Conservation (phyloP, 495 filamentous ascomycete species). For the Penicillium canariense region DNA sequence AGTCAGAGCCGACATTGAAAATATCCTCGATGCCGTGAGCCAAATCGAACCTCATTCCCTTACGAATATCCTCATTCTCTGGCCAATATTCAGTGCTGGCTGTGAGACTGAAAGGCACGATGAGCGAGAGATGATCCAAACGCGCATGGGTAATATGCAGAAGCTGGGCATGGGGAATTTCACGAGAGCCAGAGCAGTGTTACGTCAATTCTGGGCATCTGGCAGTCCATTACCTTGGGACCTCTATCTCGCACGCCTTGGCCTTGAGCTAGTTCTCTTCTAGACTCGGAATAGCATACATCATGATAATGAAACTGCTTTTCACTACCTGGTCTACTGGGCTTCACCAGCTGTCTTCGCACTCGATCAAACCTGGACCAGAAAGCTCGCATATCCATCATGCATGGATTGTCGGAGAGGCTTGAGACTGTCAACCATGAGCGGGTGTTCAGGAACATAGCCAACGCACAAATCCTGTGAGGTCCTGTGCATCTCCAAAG, state of each 20-base stretch:
- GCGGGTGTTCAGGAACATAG: slow-evolving; percentile 65
- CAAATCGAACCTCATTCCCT: slow-evolving; percentile 22
- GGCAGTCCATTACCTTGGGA: slow-evolving; percentile 27
- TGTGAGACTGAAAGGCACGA: slow-evolving; percentile 28
- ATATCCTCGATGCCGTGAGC: slow-evolving; percentile 22
- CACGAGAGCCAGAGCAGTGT: slow-evolving; percentile 26
- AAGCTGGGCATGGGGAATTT: slow-evolving; percentile 35
- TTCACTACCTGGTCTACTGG: not conserved
- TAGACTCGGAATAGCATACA: slow-evolving; percentile 4
- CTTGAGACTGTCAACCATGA: slow-evolving; percentile 63
- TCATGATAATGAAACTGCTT: not conserved
- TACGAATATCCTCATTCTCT: slow-evolving; percentile 34
- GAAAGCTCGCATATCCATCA: slow-evolving; percentile 47
- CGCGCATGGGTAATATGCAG: slow-evolving; percentile 33
- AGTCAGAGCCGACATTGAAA: slow-evolving; percentile 22
- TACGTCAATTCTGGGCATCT: slow-evolving; percentile 24
- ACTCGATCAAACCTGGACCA: not conserved
- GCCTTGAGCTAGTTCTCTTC: slow-evolving; percentile 31
- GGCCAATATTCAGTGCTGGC: slow-evolving; percentile 37
- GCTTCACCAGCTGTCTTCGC: not conserved
- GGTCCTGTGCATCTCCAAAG: slow-evolving; percentile 69
- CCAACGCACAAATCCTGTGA: slow-evolving; percentile 76
- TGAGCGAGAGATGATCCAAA: slow-evolving; percentile 22
- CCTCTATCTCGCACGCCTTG: slow-evolving; percentile 17
- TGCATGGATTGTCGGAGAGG: slow-evolving; percentile 61